phyloP scores from a whole-genome alignment of 2,329 filamentous ascomycete genomes.

The Alternaria brassicae region DNA sequence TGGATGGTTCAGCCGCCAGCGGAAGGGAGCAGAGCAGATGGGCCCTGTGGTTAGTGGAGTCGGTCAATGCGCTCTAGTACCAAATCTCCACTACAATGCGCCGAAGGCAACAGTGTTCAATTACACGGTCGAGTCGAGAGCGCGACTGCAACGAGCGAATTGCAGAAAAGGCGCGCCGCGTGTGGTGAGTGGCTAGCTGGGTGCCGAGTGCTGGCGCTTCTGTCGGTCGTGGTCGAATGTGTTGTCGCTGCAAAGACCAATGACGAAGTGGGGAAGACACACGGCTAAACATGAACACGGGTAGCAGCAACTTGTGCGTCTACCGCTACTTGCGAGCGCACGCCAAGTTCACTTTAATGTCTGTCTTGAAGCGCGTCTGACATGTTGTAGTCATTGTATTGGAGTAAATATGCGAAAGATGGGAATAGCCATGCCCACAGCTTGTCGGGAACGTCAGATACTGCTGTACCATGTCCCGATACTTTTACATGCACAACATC shows the following conservation, averaged over 20 bases:
- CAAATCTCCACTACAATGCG: constrained; percentile 32
- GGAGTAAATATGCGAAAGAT: background rate
- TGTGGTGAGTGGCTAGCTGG: constrained; percentile 30
- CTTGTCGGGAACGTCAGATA: constrained; percentile 16
- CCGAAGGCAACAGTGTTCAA: constrained; percentile 25
- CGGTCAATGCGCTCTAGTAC: constrained; percentile 41
- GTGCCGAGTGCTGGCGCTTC: constrained; percentile 36
- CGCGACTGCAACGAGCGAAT: constrained; percentile 24
- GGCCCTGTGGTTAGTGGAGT: constrained; percentile 27
- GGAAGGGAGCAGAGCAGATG: constrained; percentile 9
- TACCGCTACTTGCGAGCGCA: constrained; percentile 13
- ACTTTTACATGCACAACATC: constrained; percentile 11
- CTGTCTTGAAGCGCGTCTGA: background rate
- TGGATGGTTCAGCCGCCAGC: constrained; percentile 6
- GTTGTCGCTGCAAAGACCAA: constrained; percentile 38
- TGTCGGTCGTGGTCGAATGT: constrained; percentile 29
- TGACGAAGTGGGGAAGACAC: constrained; percentile 37
- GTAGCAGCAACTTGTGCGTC: constrained; percentile 14
- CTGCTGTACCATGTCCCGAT: background rate
- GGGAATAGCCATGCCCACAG: background rate
- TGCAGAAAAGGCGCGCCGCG: constrained; percentile 25
- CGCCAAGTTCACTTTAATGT: background rate
- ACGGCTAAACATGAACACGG: constrained; percentile 28
- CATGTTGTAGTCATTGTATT: background rate
- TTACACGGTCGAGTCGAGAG: constrained; percentile 26